These are phyloP conservation scores for Pythium aphanidermatum DNA, from an alignment of 352 stramenopile species.

Conservation along the genomic window DNA sequence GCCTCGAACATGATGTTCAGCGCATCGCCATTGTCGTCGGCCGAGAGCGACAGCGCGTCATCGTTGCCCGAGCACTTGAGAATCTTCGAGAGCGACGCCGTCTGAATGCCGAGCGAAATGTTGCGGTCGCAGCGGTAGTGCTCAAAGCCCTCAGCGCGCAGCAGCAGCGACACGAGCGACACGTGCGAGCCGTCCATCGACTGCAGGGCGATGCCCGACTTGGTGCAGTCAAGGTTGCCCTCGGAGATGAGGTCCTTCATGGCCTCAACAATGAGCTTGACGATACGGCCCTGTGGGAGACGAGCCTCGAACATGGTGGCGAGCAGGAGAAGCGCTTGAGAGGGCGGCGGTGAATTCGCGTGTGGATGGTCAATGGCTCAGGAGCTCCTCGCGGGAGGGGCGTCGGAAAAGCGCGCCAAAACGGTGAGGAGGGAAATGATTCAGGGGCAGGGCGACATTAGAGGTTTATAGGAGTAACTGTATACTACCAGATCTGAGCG, in stretches of 20 bases:
- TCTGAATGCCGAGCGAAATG: conserved; percentile 97
- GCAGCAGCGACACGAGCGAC: conserved; percentile 93
- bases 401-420: conserved; percentile 30
- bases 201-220: conserved; percentile 90
- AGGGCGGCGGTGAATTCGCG: conserved; percentile 8
- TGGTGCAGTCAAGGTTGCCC: conserved; percentile 96
- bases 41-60: conserved; percentile 97
- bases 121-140: conserved; percentile 98
- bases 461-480: too few species aligned
- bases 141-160: conserved; percentile 94
- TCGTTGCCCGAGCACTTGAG: conserved; percentile 99
- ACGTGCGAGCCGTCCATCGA: conserved; percentile 99
- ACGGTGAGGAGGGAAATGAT: conserved; percentile 1
- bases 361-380: background rate
- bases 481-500: too few species aligned
- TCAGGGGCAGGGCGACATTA: conserved; percentile 5
- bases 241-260: conserved; percentile 99
- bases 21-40: conserved; percentile 95
- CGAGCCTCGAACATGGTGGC: conserved; percentile 98
- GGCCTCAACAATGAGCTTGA: conserved; percentile 99
- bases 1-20: conserved; percentile 99
- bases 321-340: background rate
- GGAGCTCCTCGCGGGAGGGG: background rate
- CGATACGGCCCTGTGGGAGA: conserved; percentile 93
- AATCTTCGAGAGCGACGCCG: conserved; percentile 97